These are phyloP conservation scores for Azolla pinnata DNA, from an alignment of 75 land plant species.

Conservation along the genomic window DNA sequence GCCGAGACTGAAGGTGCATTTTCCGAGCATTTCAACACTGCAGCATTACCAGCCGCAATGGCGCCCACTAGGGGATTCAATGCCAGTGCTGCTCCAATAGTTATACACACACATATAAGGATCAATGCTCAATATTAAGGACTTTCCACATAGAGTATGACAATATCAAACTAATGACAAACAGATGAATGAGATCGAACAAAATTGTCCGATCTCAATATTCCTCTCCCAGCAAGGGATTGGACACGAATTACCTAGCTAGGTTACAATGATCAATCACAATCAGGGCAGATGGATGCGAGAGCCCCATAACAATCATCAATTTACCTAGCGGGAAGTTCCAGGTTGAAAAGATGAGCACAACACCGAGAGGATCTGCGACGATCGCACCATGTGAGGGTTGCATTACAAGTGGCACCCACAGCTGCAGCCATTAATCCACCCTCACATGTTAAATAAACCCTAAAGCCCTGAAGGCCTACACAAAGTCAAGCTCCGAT, in stretches of 20 bases:
- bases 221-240: too few species aligned
- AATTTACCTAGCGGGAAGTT: constrained; percentile 78
- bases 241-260: too few species aligned
- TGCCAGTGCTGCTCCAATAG: constrained; percentile 18
- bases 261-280: too few species aligned
- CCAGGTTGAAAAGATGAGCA: constrained; percentile 74
- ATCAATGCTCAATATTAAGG: not conserved
- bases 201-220: too few species aligned
- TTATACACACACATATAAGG: not conserved
- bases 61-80: constrained; percentile 79
- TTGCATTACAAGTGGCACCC: constrained; percentile 22
- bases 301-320: not conserved
- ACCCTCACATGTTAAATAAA: too few species aligned
- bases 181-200: too few species aligned
- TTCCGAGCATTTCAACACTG: constrained; percentile 66
- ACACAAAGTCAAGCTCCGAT: too few species aligned
- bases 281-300: not conserved
- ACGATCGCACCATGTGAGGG: constrained; percentile 59
- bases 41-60: constrained; percentile 66
- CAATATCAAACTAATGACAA: too few species aligned
- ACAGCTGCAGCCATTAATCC: too few species aligned
- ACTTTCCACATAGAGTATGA: not conserved
- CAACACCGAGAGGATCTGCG: constrained; percentile 75
- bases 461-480: too few species aligned
- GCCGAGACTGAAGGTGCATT: constrained; percentile 50